phyloP scores from a whole-genome alignment of 805 yeast species.

The Jamesozyma lodderae region DNA sequence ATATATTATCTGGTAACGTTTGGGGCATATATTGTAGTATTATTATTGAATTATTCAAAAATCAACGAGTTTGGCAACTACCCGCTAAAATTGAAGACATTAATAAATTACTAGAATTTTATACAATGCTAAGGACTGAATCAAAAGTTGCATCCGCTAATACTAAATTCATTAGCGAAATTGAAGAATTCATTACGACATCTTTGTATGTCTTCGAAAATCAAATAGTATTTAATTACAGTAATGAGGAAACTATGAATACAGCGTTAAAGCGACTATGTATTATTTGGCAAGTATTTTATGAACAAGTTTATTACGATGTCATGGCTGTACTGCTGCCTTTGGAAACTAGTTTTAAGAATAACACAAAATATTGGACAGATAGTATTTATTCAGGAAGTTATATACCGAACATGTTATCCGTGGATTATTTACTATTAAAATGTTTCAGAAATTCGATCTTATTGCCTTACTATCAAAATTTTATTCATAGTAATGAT shows the following conservation, averaged over 20 bases:
- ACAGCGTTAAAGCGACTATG: conserved; percentile 31
- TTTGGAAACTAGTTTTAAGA: conserved; percentile 28
- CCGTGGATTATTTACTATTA: conserved; percentile 35
- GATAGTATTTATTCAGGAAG: conserved; percentile 12
- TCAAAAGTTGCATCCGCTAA: conserved; percentile 21
- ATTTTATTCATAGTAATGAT: conserved; percentile 28
- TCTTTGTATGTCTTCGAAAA: conserved; percentile 34
- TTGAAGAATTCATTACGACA: conserved; percentile 27
- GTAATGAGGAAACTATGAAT: conserved; percentile 29
- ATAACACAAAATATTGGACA: conserved; percentile 25
- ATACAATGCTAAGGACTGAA: conserved; percentile 21
- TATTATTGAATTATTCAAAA: conserved; percentile 23
- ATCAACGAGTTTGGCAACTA: conserved; percentile 25
- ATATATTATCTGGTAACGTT: conserved; percentile 23
- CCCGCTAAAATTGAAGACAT: conserved; percentile 27
- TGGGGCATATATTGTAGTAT: conserved; percentile 28
- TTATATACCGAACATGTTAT: conserved; percentile 9
- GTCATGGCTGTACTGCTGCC: conserved; percentile 56
- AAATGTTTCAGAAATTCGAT: conserved; percentile 44
- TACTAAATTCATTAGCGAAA: conserved; percentile 19
- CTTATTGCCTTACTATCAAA: conserved; percentile 44
- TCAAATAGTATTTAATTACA: conserved; percentile 29
- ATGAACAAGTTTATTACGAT: conserved; percentile 45
- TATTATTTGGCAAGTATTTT: conserved; percentile 49
- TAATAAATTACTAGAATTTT: conserved; percentile 21